Conservation (phyloP, 257 asterid genomes). For the Striga asiatica region DNA sequence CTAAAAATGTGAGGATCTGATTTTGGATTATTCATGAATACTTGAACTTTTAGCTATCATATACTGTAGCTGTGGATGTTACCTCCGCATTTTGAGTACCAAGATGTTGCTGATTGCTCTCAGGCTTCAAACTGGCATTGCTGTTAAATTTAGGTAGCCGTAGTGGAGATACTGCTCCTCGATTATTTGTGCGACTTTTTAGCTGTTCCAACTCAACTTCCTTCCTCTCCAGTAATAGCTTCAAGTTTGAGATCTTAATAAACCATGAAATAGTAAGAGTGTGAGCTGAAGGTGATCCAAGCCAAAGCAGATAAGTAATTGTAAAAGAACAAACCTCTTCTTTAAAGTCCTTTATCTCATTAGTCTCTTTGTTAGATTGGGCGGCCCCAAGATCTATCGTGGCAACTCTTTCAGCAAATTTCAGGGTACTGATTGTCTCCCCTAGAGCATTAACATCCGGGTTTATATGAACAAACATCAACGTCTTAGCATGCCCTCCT, state of each 20-base stretch:
- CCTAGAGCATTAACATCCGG: slow-evolving; percentile 69
- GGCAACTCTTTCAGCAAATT: slow-evolving; percentile 86
- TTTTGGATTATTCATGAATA: background rate
- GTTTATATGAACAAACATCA: slow-evolving; percentile 91
- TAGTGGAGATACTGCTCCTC: slow-evolving; percentile 60
- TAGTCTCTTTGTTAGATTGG: slow-evolving; percentile 67
- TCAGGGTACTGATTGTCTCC: slow-evolving; percentile 80
- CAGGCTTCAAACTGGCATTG: slow-evolving; percentile 35
- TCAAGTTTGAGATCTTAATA: slow-evolving; percentile 69
- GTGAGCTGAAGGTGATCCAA: slow-evolving; percentile 3
- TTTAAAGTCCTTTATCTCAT: slow-evolving; percentile 63
- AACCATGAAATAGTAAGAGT: slow-evolving; percentile 14
- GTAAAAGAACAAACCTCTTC: slow-evolving; percentile 52
- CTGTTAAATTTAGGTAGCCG: slow-evolving; percentile 40
- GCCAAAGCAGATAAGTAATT: slow-evolving; percentile 10
- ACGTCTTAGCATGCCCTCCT: slow-evolving; percentile 31
- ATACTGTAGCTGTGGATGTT: slow-evolving; percentile 4
- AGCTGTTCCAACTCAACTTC: slow-evolving; percentile 72
- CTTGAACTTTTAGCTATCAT: background rate
- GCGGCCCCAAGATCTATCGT: slow-evolving; percentile 89
- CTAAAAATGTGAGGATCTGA: background rate
- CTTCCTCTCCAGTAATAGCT: slow-evolving; percentile 62
- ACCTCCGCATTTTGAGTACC: slow-evolving; percentile 57
- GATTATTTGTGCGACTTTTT: slow-evolving; percentile 38
- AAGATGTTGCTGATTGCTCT: slow-evolving; percentile 30